Evolutionary conservation across 306 rosid species (phyloP).

Genomic region (Cucurbita pepo): DNA sequence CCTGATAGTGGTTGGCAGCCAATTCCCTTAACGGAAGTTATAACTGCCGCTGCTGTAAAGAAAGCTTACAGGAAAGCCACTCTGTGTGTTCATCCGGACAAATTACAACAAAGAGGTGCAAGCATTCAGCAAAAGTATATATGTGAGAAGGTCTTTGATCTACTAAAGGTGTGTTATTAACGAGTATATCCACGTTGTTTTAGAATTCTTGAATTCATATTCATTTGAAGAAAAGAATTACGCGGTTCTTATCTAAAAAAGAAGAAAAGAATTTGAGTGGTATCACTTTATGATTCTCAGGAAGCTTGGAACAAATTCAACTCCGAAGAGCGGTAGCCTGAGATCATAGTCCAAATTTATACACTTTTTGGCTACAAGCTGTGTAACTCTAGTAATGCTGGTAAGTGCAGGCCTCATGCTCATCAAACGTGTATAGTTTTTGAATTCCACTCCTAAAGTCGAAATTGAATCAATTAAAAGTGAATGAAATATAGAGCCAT

Average conservation of each 20-base stretch:
- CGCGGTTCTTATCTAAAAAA: neutral
- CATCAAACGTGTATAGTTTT: neutral
- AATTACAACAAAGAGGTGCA: constrained; percentile 87
- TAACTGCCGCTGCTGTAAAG: constrained; percentile 85
- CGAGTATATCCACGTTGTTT: neutral
- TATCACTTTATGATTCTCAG: constrained; percentile 19
- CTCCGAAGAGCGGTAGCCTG: constrained; percentile 67
- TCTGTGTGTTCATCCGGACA: constrained; percentile 91
- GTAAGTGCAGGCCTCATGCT: neutral
- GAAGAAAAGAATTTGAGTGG: neutral
- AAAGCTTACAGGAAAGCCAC: constrained; percentile 96
- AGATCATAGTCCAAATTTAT: neutral
- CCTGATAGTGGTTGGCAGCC: constrained; percentile 89
- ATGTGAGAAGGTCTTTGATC: constrained; percentile 93
- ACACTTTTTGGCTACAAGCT: neutral
- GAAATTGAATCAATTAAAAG: neutral
- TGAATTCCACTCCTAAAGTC: neutral
- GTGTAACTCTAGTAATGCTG: neutral
- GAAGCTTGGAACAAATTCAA: constrained; percentile 98
- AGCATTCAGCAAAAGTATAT: constrained; percentile 75
- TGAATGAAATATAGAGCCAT: neutral
- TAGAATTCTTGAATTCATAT: neutral
- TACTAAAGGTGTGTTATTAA: constrained; percentile 53
- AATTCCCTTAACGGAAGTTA: constrained; percentile 73
- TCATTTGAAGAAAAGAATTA: neutral